A percentile compares a stretch with the other conserved stretches of the same genome.
Evolutionary conservation across 1,139 yeast genomes (phyloP).

Genomic region (Neolecta irregularis): DNA sequence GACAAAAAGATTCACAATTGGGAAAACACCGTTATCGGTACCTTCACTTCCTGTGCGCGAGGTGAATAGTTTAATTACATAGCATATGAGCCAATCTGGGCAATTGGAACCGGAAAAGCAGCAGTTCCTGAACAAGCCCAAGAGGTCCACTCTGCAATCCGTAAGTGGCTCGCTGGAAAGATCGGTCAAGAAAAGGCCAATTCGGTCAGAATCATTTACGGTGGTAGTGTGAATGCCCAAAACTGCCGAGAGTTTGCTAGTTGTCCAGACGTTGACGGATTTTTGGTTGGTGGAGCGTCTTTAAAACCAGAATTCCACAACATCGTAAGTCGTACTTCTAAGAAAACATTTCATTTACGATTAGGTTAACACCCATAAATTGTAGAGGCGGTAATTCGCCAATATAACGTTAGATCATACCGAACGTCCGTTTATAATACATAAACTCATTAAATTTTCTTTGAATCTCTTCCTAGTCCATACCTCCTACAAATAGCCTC

Average conservation of each 20-base stretch:
- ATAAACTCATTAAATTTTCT: too few species aligned
- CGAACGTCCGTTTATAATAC: conserved; percentile 1
- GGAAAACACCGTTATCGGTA: conserved; percentile 79
- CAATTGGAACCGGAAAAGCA: conserved; percentile 98
- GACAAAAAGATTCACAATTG: conserved; percentile 74
- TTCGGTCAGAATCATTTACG: conserved; percentile 79
- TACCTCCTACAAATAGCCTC: conserved; percentile 46
- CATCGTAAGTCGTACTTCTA: too few species aligned
- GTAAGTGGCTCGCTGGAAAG: conserved; percentile 62
- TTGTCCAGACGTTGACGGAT: conserved; percentile 90
- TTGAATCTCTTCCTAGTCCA: conserved; percentile 54
- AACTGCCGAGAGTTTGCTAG: conserved; percentile 83
- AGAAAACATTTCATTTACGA: too few species aligned
- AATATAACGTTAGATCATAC: too few species aligned
- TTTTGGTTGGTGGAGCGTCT: conserved; percentile 99
- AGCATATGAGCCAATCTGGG: conserved; percentile 77
- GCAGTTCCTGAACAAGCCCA: conserved; percentile 78
- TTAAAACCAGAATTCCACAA: too few species aligned
- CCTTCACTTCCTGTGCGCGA: neutral
- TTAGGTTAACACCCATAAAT: too few species aligned
- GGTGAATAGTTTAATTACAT: neutral
- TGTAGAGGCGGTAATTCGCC: too few species aligned
- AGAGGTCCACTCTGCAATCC: conserved; percentile 76
- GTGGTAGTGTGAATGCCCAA: conserved; percentile 96
- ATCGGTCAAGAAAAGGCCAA: conserved; percentile 70